These are phyloP conservation scores for Calocera viscosa DNA, from an alignment of 768 basidiomycete species.

Conservation along the genomic window DNA sequence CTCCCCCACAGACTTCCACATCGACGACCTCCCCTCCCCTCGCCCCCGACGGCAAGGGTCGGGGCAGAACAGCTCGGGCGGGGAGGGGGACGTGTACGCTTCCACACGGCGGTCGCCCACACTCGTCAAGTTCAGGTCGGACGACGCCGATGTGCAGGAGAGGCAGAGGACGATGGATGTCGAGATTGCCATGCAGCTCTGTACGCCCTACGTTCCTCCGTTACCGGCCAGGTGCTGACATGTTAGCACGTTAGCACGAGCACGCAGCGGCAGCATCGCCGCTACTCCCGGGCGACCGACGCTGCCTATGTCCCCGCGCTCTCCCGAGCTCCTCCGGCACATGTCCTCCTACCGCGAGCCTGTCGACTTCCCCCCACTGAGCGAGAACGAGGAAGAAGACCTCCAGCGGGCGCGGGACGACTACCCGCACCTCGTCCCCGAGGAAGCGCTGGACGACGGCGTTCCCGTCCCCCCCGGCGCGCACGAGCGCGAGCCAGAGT, in stretches of 20 bases:
- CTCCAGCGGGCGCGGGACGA: constrained; percentile 9
- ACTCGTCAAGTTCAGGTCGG: constrained; percentile 30
- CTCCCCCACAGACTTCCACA: not conserved
- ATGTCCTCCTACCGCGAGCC: constrained; percentile 31
- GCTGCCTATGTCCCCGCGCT: constrained; percentile 15
- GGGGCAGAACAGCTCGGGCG: not conserved
- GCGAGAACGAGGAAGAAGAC: not conserved
- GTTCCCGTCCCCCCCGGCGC: not conserved
- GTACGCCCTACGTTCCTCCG: constrained; percentile 21
- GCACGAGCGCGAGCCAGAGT: constrained; percentile 12
- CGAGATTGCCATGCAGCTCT: constrained; percentile 54
- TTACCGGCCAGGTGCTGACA: not conserved
- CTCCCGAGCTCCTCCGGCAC: constrained; percentile 38
- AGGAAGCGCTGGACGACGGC: not conserved
- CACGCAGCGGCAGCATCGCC: constrained; percentile 17
- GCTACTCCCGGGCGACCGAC: constrained; percentile 5
- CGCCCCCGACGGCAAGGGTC: not conserved
- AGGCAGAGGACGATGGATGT: constrained; percentile 89
- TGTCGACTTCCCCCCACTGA: not conserved
- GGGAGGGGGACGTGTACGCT: not conserved
- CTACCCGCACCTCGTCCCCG: not conserved
- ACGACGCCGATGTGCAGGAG: constrained; percentile 66
- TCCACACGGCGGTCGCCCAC: not conserved
- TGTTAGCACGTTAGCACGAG: constrained; percentile 39
- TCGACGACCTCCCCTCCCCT: not conserved